phyloP scores from a whole-genome alignment of 139 green algal genomes.

The Chlorella sp. region DNA sequence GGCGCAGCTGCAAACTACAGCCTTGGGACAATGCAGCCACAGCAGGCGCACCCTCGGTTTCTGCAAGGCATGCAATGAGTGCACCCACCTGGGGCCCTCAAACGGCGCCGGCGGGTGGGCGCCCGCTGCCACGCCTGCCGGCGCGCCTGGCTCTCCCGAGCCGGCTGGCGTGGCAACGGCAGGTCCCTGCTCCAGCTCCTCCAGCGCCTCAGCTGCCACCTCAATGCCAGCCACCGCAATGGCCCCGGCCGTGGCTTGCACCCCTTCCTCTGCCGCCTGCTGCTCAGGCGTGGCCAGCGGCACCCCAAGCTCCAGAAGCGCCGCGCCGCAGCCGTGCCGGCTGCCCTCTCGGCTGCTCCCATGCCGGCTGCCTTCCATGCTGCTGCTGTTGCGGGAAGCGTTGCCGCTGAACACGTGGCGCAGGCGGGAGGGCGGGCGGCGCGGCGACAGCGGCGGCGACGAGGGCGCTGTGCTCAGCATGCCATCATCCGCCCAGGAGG shows the following conservation, averaged over 20 bases:
- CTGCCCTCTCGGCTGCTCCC: conserved; percentile 3
- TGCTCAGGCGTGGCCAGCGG: neutral
- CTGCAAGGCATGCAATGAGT: too few relatives aligned
- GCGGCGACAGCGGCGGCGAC: neutral
- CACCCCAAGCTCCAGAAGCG: neutral
- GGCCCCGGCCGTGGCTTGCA: neutral
- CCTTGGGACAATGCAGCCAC: too few relatives aligned
- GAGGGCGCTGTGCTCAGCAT: neutral
- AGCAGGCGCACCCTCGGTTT: too few relatives aligned
- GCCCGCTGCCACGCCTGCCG: neutral
- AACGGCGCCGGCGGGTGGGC: neutral
- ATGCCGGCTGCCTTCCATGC: neutral
- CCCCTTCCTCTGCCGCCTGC: neutral
- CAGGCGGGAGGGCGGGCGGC: neutral
- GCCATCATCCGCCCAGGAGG: too few relatives aligned
- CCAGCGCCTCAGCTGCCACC: neutral
- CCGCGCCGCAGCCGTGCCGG: neutral
- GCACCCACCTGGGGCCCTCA: neutral
- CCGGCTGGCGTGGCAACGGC: neutral
- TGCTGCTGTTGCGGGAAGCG: neutral
- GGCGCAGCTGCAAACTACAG: too few relatives aligned
- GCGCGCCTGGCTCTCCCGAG: neutral
- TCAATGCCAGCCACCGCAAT: neutral
- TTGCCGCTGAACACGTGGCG: neutral
- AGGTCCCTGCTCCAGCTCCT: neutral